phyloP scores from a whole-genome alignment of 129 eudicot species.

The Saussurea involucrata region DNA sequence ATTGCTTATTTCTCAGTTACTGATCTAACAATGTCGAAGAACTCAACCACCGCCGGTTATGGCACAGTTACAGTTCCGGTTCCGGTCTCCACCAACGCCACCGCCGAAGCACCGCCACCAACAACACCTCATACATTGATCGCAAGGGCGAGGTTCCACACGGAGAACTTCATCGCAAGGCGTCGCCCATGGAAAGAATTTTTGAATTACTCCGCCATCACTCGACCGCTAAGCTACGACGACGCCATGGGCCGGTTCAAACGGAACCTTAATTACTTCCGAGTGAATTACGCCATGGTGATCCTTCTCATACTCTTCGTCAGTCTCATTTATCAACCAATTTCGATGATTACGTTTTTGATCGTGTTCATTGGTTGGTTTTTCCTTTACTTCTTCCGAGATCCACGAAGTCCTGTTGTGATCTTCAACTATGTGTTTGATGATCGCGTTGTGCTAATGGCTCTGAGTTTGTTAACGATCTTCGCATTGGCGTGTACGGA shows the following conservation, averaged over 20 bases:
- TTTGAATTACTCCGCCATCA: slow-evolving; percentile 30
- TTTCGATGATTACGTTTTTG: slow-evolving; percentile 71
- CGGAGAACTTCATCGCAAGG: slow-evolving; percentile 39
- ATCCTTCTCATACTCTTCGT: slow-evolving; percentile 53
- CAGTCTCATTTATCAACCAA: slow-evolving; percentile 69
- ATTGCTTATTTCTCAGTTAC: background rate
- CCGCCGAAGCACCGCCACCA: slow-evolving; percentile 2
- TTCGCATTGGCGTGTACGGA: slow-evolving; percentile 55
- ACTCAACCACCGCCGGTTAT: slow-evolving; percentile 24
- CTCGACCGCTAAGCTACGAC: slow-evolving; percentile 44
- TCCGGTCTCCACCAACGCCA: slow-evolving; percentile 1
- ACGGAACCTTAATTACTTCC: slow-evolving; percentile 56
- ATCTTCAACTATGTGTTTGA: slow-evolving; percentile 34
- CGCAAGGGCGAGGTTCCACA: slow-evolving; percentile 29
- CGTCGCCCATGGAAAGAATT: slow-evolving; percentile 72
- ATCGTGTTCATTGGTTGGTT: slow-evolving; percentile 58
- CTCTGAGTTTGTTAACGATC: slow-evolving; percentile 50
- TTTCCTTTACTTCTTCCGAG: slow-evolving; percentile 45
- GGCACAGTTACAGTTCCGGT: slow-evolving; percentile 18
- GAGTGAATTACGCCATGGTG: slow-evolving; percentile 61
- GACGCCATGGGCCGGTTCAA: slow-evolving; percentile 55
- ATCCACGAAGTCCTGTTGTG: slow-evolving; percentile 31
- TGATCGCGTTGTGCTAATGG: slow-evolving; percentile 55
- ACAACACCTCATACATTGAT: slow-evolving; percentile 15
- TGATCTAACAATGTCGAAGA: slow-evolving; percentile 31